Evolutionary conservation across 2,329 filamentous ascomycete genomes (phyloP).

Genomic region (Trichoderma breve): DNA sequence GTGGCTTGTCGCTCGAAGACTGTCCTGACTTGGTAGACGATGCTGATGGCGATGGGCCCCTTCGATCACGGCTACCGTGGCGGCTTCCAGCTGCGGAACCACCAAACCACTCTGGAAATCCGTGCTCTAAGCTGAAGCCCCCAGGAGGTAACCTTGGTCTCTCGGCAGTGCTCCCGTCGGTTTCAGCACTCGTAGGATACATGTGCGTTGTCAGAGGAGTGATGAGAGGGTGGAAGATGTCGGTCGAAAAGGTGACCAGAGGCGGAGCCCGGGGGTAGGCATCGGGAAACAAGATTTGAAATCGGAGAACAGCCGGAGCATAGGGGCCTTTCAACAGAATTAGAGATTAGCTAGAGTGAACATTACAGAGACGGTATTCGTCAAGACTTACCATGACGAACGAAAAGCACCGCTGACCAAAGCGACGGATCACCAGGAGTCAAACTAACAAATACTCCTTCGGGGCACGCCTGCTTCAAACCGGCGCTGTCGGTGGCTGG

Average conservation of each 20-base stretch:
- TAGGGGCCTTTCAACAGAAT: conserved; percentile 69
- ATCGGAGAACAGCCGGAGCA: conserved; percentile 79
- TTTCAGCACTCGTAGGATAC: conserved; percentile 76
- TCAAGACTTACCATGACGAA: conserved; percentile 68
- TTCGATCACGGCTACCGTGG: conserved; percentile 43
- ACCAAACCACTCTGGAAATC: conserved; percentile 89
- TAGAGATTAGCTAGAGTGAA: not conserved
- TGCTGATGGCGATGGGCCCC: conserved; percentile 27
- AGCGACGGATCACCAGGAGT: conserved; percentile 75
- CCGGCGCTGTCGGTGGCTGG: conserved; percentile 58
- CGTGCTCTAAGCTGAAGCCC: conserved; percentile 85
- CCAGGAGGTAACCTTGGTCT: conserved; percentile 82
- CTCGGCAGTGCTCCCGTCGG: conserved; percentile 76
- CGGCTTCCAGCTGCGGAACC: conserved; percentile 44
- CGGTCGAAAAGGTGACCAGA: conserved; percentile 81
- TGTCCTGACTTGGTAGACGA: conserved; percentile 19
- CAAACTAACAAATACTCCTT: conserved; percentile 83
- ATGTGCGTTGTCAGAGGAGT: conserved; percentile 93
- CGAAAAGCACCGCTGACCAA: conserved; percentile 91
- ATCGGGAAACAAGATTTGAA: conserved; percentile 83
- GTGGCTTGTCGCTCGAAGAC: conserved; percentile 32
- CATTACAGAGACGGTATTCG: not conserved
- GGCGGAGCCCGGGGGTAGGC: conserved; percentile 78
- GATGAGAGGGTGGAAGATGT: conserved; percentile 92
- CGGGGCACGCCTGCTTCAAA: conserved; percentile 76